Conservation (phyloP, 179 eudicot species). For the Spergularia azorica region DNA sequence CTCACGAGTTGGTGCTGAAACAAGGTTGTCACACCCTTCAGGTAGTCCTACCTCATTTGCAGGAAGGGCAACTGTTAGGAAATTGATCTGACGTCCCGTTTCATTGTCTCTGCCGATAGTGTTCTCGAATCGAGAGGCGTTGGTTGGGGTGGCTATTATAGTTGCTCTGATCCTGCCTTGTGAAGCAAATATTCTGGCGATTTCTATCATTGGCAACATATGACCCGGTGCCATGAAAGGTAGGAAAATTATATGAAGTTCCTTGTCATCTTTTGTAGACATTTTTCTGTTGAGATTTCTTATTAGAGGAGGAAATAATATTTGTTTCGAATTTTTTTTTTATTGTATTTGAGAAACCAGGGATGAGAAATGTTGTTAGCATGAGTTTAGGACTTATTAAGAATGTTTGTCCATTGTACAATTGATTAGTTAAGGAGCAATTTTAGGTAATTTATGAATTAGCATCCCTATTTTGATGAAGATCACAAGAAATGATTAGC, state of each 20-base stretch:
- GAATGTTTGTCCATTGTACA: too few species aligned
- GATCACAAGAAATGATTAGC: too few species aligned
- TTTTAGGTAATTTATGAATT: too few species aligned
- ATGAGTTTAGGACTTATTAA: too few species aligned
- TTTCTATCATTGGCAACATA: conserved; percentile 49
- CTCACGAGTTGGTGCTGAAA: conserved; percentile 29
- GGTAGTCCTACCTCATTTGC: conserved; percentile 45
- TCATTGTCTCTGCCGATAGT: conserved; percentile 8
- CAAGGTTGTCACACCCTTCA: conserved; percentile 43
- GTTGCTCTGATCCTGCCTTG: conserved; percentile 29
- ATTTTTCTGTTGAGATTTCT: background rate
- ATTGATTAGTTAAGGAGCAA: too few species aligned
- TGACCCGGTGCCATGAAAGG: conserved; percentile 54
- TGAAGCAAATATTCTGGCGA: conserved; percentile 33
- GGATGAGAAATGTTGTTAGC: too few species aligned
- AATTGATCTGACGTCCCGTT: conserved; percentile 18
- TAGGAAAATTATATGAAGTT: conserved; percentile 35
- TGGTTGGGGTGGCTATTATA: conserved; percentile 39
- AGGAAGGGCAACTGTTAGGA: conserved; percentile 37
- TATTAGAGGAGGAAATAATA: background rate
- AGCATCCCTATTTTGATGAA: too few species aligned
- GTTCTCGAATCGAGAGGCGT: conserved; percentile 27
- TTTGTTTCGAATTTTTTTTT: too few species aligned
- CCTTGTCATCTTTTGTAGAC: background rate
- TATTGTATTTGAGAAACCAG: too few species aligned